A percentile compares a stretch with the other conserved stretches of the same genome.
phyloP scores from a whole-genome alignment of 2,329 filamentous ascomycete species.

The Aspergillus brasiliensis region DNA sequence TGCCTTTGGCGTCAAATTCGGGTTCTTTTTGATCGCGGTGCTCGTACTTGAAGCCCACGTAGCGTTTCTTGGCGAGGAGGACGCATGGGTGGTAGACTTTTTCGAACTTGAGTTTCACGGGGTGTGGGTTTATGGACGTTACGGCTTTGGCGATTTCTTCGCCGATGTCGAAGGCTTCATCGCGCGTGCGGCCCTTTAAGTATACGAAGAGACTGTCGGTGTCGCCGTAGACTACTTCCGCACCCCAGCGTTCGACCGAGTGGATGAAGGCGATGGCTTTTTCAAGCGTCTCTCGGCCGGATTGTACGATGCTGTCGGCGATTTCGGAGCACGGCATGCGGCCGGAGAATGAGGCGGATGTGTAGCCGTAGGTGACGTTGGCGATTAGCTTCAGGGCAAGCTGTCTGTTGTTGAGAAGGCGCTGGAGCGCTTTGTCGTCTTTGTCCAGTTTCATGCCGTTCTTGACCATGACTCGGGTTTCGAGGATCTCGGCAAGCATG shows the following conservation, averaged over 20 bases:
- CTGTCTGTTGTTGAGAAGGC: constrained; percentile 88
- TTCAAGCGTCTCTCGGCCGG: constrained; percentile 90
- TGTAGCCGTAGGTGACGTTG: constrained; percentile 99
- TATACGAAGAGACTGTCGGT: constrained; percentile 94
- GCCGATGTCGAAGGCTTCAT: constrained; percentile 89
- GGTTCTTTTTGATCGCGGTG: constrained; percentile 71
- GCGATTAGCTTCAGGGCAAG: constrained; percentile 92
- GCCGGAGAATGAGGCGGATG: constrained; percentile 93
- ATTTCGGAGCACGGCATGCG: constrained; percentile 98
- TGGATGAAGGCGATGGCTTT: constrained; percentile 92
- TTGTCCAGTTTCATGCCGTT: constrained; percentile 93
- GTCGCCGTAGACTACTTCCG: constrained; percentile 97
- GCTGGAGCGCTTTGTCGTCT: constrained; percentile 81
- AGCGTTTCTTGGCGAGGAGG: constrained; percentile 92
- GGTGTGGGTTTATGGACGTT: constrained; percentile 85
- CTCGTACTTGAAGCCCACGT: constrained; percentile 98
- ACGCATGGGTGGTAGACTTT: constrained; percentile 98
- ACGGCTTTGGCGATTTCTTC: constrained; percentile 87
- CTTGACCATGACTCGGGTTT: constrained; percentile 97
- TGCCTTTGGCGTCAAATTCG: constrained; percentile 96
- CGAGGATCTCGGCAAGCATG: constrained; percentile 94
- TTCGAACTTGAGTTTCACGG: constrained; percentile 95
- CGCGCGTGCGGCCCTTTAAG: constrained; percentile 80
- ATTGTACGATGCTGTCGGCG: constrained; percentile 96
- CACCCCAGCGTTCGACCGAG: constrained; percentile 81